phyloP scores from a whole-genome alignment of 140 eudicot species.

The Ambrosia hybrid region DNA sequence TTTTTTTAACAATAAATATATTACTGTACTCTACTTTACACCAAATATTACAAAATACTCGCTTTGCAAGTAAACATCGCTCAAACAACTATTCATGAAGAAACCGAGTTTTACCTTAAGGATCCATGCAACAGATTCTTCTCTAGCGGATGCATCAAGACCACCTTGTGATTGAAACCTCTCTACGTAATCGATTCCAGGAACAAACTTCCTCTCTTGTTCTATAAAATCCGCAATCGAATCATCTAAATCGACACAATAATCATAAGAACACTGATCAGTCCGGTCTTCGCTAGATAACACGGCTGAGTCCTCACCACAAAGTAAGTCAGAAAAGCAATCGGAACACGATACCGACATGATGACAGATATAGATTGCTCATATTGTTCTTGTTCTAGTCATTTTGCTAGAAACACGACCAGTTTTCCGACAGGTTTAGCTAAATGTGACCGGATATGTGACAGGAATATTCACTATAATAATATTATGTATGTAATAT shows the following conservation, averaged over 20 bases:
- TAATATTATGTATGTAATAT: too few relatives aligned
- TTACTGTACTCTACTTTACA: too few relatives aligned
- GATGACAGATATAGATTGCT: slow-evolving; percentile 27
- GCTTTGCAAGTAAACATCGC: too few relatives aligned
- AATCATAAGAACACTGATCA: slow-evolving; percentile 50
- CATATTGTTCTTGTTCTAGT: slow-evolving; percentile 42
- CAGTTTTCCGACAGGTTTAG: slow-evolving; percentile 20
- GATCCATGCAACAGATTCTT: slow-evolving; percentile 85
- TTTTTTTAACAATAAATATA: too few relatives aligned
- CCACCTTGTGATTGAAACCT: slow-evolving; percentile 48
- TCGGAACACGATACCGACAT: slow-evolving; percentile 72
- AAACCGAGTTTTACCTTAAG: slow-evolving; percentile 57
- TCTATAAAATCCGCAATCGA: slow-evolving; percentile 72
- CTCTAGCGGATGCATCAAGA: slow-evolving; percentile 67
- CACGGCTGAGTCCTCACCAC: slow-evolving; percentile 78
- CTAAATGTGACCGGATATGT: neutral
- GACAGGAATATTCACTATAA: neutral
- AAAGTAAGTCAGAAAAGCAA: slow-evolving; percentile 76
- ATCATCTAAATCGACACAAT: slow-evolving; percentile 58
- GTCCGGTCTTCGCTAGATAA: slow-evolving; percentile 50
- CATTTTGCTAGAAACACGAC: slow-evolving; percentile 6
- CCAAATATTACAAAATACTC: too few relatives aligned
- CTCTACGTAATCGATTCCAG: slow-evolving; percentile 49
- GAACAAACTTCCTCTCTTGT: slow-evolving; percentile 65
- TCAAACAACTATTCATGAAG: too few relatives aligned